These are phyloP conservation scores for Graphilbum sp. DNA, from an alignment of 2,329 filamentous ascomycete genomes.

Conservation along the genomic window DNA sequence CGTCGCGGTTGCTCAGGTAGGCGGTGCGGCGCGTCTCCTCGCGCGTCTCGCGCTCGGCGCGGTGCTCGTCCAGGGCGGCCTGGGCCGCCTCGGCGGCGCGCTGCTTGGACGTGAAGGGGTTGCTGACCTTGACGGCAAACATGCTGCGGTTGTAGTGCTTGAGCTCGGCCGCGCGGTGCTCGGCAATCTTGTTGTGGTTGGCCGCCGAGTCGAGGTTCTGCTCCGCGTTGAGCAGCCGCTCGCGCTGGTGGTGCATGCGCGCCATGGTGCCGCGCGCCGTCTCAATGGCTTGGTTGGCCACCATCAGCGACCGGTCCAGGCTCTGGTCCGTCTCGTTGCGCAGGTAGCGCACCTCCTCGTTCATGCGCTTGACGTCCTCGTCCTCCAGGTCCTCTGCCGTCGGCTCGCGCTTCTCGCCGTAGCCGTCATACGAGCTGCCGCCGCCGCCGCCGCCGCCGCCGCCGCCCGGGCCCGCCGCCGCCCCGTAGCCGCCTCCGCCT, in stretches of 20 bases:
- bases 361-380: constrained; percentile 54
- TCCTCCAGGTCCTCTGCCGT: constrained; percentile 67
- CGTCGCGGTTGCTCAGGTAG: constrained; percentile 21
- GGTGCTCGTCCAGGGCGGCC: constrained; percentile 51
- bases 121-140: constrained; percentile 68
- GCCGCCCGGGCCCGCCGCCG: neutral
- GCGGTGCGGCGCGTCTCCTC: constrained; percentile 32
- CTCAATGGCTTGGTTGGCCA: constrained; percentile 53
- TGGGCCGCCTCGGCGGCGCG: constrained; percentile 49
- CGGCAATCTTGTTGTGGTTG: constrained; percentile 59
- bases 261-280: constrained; percentile 56
- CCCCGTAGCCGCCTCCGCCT: neutral
- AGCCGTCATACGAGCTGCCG: constrained; percentile 26
- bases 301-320: constrained; percentile 51
- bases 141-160: constrained; percentile 79
- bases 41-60: constrained; percentile 46
- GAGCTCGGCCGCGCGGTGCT: constrained; percentile 67
- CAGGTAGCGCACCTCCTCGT: constrained; percentile 57
- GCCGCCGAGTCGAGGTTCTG: constrained; percentile 64
- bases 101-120: constrained; percentile 58
- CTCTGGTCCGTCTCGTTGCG: constrained; percentile 46
- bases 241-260: constrained; percentile 60
- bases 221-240: constrained; percentile 68
- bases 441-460: constrained; percentile 1
- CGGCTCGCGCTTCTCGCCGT: constrained; percentile 57